Evolutionary conservation across 257 asterid genomes (phyloP), one percentile per base, ranked within the genome.

Genomic region (Hygrophila difformis): DNA sequence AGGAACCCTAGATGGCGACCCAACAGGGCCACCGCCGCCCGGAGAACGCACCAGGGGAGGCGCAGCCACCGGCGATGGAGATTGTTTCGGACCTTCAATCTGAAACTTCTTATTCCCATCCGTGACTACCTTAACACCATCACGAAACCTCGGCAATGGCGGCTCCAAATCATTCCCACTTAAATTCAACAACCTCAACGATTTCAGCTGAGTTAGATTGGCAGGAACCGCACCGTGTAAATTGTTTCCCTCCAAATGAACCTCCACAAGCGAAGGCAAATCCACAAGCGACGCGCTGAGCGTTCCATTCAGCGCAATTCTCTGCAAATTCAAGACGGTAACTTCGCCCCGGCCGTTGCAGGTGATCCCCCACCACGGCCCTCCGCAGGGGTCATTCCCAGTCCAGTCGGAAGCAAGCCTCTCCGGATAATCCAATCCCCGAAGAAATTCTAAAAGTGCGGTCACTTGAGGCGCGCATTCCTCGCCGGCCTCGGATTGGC

Each of bases 361-460:
- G 33, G 63, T 55, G 48, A 82, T 68, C 26, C 96, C 96, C 65
- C 68, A 64, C 96, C 96, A 86, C 11, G 79, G 72, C 26, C 67
- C 81, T 5, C 47, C 15, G 67, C 96, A 86, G 7, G 96, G 96
- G 65, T 79, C 78, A 55, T 79, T 82, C 6, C 86, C 96, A 6
- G 29, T 51, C 96, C 96, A 86, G 15, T 55, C 55, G 6, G 69
- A 47, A 47, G 83, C 88, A 19, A 86, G 78, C 8, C 52, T 67
- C 35, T 39, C 49, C 0, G 94, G 94, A 57, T 74, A 86, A 55
- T 59, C 50, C 71, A 75, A 22, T 44, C 36, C 84, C 11, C 19
- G 68, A 34, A 86, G 86, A 63, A 82, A 77, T 39, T 72, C 84
- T 33, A 86, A 53, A 62, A 86, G 88, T 34, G 71, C 73, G 33